A percentile compares a stretch with the other conserved stretches of the same genome.
These are phyloP conservation scores for Lachnellula cervina DNA, from an alignment of 2,329 filamentous ascomycete genomes.

Conservation along the genomic window DNA sequence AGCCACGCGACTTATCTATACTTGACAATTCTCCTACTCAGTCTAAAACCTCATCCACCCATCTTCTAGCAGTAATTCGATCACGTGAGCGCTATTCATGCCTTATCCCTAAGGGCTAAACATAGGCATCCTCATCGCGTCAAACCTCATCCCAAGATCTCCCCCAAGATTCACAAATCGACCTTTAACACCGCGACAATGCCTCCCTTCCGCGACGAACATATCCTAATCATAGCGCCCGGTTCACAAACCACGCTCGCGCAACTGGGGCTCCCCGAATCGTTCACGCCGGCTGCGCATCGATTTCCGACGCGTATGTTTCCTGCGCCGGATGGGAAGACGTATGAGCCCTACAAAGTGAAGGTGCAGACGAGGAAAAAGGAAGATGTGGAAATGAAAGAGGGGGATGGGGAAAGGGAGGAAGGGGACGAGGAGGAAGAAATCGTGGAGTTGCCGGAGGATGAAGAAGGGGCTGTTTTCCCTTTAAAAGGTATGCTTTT, in stretches of 20 bases:
- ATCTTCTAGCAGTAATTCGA: no score
- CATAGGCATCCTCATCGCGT: not conserved
- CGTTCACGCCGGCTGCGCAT: conserved; percentile 76
- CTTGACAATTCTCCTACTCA: no score
- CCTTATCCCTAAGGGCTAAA: no score
- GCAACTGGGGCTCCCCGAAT: conserved; percentile 33
- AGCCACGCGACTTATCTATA: no score
- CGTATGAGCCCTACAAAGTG: conserved; percentile 78
- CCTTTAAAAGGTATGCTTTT: conserved; percentile 58
- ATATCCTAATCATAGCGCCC: conserved; percentile 42
- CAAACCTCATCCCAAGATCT: not conserved
- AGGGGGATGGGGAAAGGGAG: conserved; percentile 24
- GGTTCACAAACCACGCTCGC: conserved; percentile 32
- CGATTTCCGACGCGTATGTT: conserved; percentile 95
- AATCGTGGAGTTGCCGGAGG: conserved; percentile 84
- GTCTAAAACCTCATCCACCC: no score
- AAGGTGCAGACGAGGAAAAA: conserved; percentile 66
- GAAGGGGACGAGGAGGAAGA: conserved; percentile 51
- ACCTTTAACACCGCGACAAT: conserved; percentile 14
- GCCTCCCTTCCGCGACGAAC: conserved; percentile 31
- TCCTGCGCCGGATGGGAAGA: conserved; percentile 66
- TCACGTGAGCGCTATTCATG: no score
- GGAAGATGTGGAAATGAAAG: conserved; percentile 35
- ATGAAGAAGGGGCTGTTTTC: conserved; percentile 84
- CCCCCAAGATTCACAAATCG: not conserved